These are phyloP conservation scores for Panus rudis DNA, from an alignment of 768 basidiomycete genomes.

Conservation along the genomic window DNA sequence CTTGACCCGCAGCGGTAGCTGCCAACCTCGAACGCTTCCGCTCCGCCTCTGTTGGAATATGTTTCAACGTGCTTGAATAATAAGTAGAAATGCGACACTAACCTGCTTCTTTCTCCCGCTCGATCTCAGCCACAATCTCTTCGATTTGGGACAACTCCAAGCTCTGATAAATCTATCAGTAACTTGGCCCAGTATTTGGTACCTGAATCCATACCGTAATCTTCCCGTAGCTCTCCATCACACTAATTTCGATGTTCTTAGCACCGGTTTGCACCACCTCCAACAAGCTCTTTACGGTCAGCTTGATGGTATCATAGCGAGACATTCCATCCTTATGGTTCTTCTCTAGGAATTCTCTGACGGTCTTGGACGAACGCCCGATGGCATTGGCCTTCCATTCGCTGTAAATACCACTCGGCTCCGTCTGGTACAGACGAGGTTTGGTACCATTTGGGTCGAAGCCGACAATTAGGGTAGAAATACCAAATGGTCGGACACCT, in stretches of 20 bases:
- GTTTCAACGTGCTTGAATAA: not conserved
- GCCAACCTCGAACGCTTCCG: constrained; percentile 86
- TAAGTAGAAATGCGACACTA: not conserved
- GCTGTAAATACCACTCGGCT: constrained; percentile 96
- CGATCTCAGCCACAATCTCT: constrained; percentile 86
- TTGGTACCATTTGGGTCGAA: constrained; percentile 89
- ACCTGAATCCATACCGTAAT: constrained; percentile 63
- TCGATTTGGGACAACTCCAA: constrained; percentile 85
- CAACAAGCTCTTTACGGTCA: constrained; percentile 90
- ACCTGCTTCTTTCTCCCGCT: constrained; percentile 96
- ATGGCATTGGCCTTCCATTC: constrained; percentile 99
- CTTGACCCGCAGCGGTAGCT: constrained; percentile 86
- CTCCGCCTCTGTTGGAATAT: constrained; percentile 69
- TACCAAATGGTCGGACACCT: constrained; percentile 96
- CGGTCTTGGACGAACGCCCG: constrained; percentile 96
- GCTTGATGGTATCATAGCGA: constrained; percentile 86
- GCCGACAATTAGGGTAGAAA: constrained; percentile 93
- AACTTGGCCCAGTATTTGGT: not conserved
- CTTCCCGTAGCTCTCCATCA: constrained; percentile 94
- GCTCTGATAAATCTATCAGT: constrained; percentile 42
- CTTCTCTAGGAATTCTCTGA: constrained; percentile 97
- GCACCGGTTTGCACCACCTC: constrained; percentile 99
- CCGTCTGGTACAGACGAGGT: constrained; percentile 92
- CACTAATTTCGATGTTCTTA: constrained; percentile 98
- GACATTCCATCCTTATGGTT: constrained; percentile 89